These are phyloP conservation scores for Beauveria medogensis DNA, from an alignment of 2,329 filamentous ascomycete species.

Conservation along the genomic window DNA sequence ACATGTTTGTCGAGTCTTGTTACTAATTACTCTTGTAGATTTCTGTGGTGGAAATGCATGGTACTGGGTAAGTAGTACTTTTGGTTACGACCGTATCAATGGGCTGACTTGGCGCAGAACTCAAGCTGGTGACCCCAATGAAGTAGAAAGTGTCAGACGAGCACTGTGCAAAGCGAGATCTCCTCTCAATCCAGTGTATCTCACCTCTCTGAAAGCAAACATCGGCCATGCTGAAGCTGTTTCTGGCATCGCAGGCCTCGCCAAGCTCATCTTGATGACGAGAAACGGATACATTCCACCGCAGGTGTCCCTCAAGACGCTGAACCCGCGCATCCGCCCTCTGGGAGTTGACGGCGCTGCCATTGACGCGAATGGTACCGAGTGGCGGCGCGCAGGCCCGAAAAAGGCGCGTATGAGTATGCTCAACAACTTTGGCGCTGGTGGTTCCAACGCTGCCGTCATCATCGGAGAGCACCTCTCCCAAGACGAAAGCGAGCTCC, in stretches of 20 bases:
- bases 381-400: background rate
- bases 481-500: background rate
- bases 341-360: background rate
- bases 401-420: constrained; percentile 17
- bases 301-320: constrained; percentile 16
- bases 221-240: constrained; percentile 20
- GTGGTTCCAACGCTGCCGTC: constrained; percentile 19
- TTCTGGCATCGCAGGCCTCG: constrained; percentile 19
- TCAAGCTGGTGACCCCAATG: constrained; percentile 34
- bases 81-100: background rate
- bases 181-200: constrained; percentile 35
- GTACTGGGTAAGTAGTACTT: background rate
- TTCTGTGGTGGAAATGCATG: background rate
- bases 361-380: background rate
- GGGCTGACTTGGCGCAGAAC: constrained; percentile 39
- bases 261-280: constrained; percentile 21
- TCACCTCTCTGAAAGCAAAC: constrained; percentile 19
- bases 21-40: background rate
- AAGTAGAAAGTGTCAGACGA: constrained; percentile 46
- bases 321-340: constrained; percentile 20
- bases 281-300: constrained; percentile 16
- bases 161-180: constrained; percentile 61
- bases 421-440: constrained; percentile 28
- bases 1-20: background rate
- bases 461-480: constrained; percentile 16